Base-by-base conservation (phyloP, 202 grass and related monocot species). In the Elaeis oleifera region DNA sequence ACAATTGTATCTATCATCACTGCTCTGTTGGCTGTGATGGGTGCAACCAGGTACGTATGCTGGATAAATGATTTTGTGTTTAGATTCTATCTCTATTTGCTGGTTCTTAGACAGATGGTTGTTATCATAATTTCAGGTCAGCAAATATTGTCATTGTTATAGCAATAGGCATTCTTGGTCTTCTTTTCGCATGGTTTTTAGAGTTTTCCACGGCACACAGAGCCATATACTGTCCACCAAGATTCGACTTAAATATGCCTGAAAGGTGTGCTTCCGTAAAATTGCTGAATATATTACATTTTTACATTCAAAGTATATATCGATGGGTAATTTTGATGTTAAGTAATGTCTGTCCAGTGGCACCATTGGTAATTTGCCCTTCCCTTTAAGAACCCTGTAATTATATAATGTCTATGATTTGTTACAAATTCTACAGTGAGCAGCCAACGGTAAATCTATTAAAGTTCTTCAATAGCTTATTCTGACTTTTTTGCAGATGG, bases 1-100 rank as follows among this genome's bases (percentile, higher is more conserved):
- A 83, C 94, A 25, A 78, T 52, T 66, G 82, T 89, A 51, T 97
- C 88, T 72, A 97, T 97, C 77, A 72, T 97, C 27, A 97, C 88
- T 49, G 94, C 94, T 71, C 65, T 97, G 65, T 84, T 92, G 75
- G 94, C 94, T 75, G 80, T 65, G 65, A 92, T 85, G 58, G 72
- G 94, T 84, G 94, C 94, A 26, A 97, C 94, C 60, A 92, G 94
- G 94, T 92, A 74, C 0, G 3, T 29, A 11, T 18, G 65, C 60
- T 51, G 61, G 11, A 27, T 17, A 55, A 13, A 58, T 76, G 16
- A 54, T 60, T 73, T 51, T 26, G 44, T 70, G 61, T 58, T 21
- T 44, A 19, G 23, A 26, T 53, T 72, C 2, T 22, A 16, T 21
- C 36, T 23, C 29, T 23, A 48, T 53, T 53, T 19, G 6, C 8